Percentiles rank a stretch among this genome's conserved stretches.
Evolutionary conservation across 108 stramenopile genomes (phyloP).

Genomic region (Fistulifera pelliculosa): DNA sequence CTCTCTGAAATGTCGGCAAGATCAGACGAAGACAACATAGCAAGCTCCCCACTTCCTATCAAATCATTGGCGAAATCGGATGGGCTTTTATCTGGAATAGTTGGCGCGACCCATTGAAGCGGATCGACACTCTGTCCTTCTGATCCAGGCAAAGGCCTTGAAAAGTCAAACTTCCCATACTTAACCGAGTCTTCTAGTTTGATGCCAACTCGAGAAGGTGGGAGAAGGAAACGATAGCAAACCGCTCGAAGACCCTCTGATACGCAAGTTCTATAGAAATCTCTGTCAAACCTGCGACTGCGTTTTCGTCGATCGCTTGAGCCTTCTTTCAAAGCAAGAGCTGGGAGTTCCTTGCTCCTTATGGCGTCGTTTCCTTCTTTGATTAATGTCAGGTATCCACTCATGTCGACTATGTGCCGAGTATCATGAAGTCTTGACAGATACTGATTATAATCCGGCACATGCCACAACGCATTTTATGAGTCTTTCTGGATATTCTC

Average conservation of each 20-base stretch:
- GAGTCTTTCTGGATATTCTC: conserved; percentile 49
- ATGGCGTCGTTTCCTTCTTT: conserved; percentile 83
- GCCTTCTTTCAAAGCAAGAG: conserved; percentile 13
- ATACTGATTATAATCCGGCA: conserved; percentile 48
- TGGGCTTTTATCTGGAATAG: conserved; percentile 33
- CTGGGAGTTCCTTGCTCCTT: conserved; percentile 44
- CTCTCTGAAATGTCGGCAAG: conserved; percentile 36
- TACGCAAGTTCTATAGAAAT: conserved; percentile 78
- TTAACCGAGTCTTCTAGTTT: conserved; percentile 62
- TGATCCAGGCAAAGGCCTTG: conserved; percentile 61
- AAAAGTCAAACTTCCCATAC: conserved; percentile 52
- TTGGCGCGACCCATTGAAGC: conserved; percentile 62
- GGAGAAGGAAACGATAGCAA: conserved; percentile 64
- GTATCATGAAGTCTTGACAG: conserved; percentile 44
- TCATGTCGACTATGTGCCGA: conserved; percentile 67
- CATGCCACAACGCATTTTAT: conserved; percentile 61
- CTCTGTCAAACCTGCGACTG: conserved; percentile 73
- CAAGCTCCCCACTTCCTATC: conserved; percentile 75
- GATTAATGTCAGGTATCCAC: conserved; percentile 61
- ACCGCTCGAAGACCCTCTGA: conserved; percentile 67
- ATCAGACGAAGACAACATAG: conserved; percentile 46
- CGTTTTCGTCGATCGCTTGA: conserved; percentile 39
- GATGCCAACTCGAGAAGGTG: conserved; percentile 72
- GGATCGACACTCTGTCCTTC: conserved; percentile 39
- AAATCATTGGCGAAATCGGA: conserved; percentile 63